Percentiles rank a stretch among this genome's conserved stretches.
Conservation (phyloP, 352 stramenopile species). For the Detonula confervacea region DNA sequence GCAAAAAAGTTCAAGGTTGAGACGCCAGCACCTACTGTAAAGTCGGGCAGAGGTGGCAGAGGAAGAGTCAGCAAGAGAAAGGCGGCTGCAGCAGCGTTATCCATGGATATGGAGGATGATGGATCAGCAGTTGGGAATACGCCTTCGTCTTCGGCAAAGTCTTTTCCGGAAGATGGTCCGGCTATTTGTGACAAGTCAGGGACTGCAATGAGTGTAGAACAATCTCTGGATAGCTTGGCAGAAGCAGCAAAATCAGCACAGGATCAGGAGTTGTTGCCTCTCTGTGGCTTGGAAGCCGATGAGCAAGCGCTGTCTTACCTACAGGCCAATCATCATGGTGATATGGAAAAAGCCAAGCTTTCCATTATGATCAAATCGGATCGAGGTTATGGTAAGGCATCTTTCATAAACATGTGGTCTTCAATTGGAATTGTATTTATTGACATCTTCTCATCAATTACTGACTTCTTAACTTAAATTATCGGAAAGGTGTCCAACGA, state of each 20-base stretch:
- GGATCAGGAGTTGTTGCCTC: conserved; percentile 22
- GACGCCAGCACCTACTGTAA: not conserved
- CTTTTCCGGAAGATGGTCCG: not conserved
- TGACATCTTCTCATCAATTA: not conserved
- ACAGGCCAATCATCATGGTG: conserved; percentile 37
- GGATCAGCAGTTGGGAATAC: not conserved
- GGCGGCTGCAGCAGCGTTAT: conserved; percentile 11
- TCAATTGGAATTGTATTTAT: too few species aligned
- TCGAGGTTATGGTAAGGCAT: conserved; percentile 60
- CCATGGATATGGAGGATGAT: conserved; percentile 26
- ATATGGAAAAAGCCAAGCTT: conserved; percentile 52
- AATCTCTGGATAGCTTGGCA: conserved; percentile 7
- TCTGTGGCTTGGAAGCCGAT: conserved; percentile 61
- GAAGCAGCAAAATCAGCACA: not conserved
- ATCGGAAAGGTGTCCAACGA: conserved; percentile 37
- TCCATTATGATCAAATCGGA: conserved; percentile 55
- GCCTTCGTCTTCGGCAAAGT: conserved; percentile 10
- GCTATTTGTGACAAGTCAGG: conserved; percentile 2
- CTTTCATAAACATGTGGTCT: not conserved
- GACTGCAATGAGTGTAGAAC: not conserved
- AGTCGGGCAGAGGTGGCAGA: conserved; percentile 3
- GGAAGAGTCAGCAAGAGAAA: conserved; percentile 44
- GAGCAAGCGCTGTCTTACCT: conserved; percentile 54
- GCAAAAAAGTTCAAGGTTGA: conserved; percentile 40
- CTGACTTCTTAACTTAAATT: not conserved